Conservation (phyloP, 1,139 yeast genomes). For the Geotrichum restrictum region DNA sequence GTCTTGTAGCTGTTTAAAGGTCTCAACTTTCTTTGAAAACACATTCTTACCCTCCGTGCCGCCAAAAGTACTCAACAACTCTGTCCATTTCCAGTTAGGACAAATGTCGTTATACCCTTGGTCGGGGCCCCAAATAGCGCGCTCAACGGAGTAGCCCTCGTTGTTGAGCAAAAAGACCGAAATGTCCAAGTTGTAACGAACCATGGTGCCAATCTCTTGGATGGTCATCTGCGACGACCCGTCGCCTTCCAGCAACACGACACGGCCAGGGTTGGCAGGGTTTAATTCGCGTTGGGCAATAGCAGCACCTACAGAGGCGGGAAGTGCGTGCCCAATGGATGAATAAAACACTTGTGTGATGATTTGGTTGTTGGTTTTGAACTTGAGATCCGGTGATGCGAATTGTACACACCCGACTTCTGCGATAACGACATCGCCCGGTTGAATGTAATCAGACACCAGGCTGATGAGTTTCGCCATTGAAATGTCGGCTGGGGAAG, state of each 20-base stretch:
- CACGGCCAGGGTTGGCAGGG: constrained; percentile 45
- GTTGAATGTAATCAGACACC: constrained; percentile 43
- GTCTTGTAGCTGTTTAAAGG: constrained; percentile 38
- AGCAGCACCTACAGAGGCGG: constrained; percentile 76
- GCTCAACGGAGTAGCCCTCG: constrained; percentile 82
- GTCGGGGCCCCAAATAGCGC: constrained; percentile 73
- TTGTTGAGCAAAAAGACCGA: constrained; percentile 71
- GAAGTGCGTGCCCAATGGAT: constrained; percentile 82
- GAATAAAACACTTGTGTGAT: constrained; percentile 70
- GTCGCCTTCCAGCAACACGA: constrained; percentile 76
- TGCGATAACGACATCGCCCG: constrained; percentile 61
- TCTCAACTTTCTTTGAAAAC: constrained; percentile 36
- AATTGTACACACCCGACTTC: constrained; percentile 81
- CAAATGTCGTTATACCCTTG: constrained; percentile 76
- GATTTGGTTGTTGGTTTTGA: constrained; percentile 51
- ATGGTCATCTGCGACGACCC: constrained; percentile 91
- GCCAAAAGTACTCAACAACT: constrained; percentile 64
- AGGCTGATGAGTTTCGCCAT: constrained; percentile 38
- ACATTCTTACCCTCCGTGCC: constrained; percentile 47
- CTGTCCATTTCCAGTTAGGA: constrained; percentile 74
- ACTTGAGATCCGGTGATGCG: constrained; percentile 57
- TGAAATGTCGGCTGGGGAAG: constrained; percentile 35
- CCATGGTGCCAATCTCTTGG: constrained; percentile 63
- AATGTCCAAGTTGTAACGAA: constrained; percentile 58
- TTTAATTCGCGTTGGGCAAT: constrained; percentile 57